These are phyloP conservation scores for Penicillium samsonianum DNA, from an alignment of 495 filamentous ascomycete species.

Conservation along the genomic window DNA sequence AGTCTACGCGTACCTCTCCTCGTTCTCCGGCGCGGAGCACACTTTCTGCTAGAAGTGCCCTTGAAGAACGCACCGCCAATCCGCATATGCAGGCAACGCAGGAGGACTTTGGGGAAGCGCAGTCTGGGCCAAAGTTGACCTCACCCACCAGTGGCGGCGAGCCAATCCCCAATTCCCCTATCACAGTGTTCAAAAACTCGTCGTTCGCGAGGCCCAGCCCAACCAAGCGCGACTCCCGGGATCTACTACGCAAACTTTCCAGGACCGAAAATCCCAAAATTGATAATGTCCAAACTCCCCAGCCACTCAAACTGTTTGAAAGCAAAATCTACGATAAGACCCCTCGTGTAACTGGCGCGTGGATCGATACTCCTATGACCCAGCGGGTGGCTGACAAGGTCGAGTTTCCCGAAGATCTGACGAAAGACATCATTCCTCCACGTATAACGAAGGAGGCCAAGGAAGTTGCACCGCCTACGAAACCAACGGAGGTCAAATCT, in stretches of 20 bases:
- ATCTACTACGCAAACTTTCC: constrained; percentile 64
- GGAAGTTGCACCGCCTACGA: neutral
- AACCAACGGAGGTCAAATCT: constrained; percentile 2
- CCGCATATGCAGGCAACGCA: constrained; percentile 4
- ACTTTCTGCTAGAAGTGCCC: constrained; percentile 17
- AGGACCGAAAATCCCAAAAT: constrained; percentile 54
- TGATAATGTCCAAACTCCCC: constrained; percentile 33
- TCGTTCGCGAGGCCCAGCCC: constrained; percentile 37
- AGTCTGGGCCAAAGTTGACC: constrained; percentile 26
- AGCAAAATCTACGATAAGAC: constrained; percentile 47
- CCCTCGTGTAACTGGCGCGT: constrained; percentile 52
- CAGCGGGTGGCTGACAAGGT: constrained; percentile 29
- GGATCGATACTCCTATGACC: constrained; percentile 56
- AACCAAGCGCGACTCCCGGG: constrained; percentile 60
- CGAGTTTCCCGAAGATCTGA: constrained; percentile 33
- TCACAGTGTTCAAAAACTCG: constrained; percentile 51
- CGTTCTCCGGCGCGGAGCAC: constrained; percentile 19
- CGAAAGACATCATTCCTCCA: constrained; percentile 29
- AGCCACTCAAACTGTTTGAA: constrained; percentile 47
- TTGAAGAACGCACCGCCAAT: constrained; percentile 28
- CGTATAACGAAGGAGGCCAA: constrained; percentile 12
- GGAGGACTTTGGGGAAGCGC: constrained; percentile 26
- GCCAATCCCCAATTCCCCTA: constrained; percentile 54
- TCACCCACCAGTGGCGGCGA: constrained; percentile 37
- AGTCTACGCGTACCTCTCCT: constrained; percentile 23